Evolutionary conservation across 1,284 basidiomycete genomes (phyloP), one percentile per base, ranked within the genome.

Genomic region (Entoloma clypeatum): DNA sequence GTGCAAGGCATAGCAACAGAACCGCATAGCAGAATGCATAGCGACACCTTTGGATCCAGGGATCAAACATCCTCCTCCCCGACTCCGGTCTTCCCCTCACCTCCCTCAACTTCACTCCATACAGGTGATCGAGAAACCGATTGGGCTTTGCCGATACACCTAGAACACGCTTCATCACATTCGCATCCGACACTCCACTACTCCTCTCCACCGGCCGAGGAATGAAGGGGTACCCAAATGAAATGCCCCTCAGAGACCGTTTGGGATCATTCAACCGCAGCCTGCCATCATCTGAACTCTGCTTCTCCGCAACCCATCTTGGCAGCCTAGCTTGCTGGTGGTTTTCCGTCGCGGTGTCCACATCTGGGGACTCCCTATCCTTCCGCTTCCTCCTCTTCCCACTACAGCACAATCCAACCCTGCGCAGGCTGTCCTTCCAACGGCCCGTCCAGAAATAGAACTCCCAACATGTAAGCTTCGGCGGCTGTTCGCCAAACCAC

Each of bases 11-110:
- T 23, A 67, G 47, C 6, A 65, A 32, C 33, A 67, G 36, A 45
- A 69, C 44, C 19, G 58, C 60, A 54, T 68, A 71, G 34, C 69
- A 71, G 42, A 70, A 62, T 5, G 67, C 71, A 58, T 72, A 71
- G 45, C 71, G 53, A 47, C 69, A 70, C 37, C 71, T 56, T 49
- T 72, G 68, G 48, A 73, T 69, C 71, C 71, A 73, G 7, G 70
- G 70, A 52, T 73, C 71, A 39, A 73, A 66, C 55, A 70, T 67
- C 43, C 67, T 59, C 37, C 68, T 52, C 26, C 60, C 57, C n/a
- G 60, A 63, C 45, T 71, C 69, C 11, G 62, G 60, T 16, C 67
- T 56, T 3, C 69, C 69, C 8, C 64, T 55, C 6, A 71, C 67
- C 36, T 68, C 63, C 26, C 47, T 54, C 33, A 69, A 50, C 50